Conservation (phyloP, 1,284 basidiomycete species). For the Papiliotrema terrestris region DNA sequence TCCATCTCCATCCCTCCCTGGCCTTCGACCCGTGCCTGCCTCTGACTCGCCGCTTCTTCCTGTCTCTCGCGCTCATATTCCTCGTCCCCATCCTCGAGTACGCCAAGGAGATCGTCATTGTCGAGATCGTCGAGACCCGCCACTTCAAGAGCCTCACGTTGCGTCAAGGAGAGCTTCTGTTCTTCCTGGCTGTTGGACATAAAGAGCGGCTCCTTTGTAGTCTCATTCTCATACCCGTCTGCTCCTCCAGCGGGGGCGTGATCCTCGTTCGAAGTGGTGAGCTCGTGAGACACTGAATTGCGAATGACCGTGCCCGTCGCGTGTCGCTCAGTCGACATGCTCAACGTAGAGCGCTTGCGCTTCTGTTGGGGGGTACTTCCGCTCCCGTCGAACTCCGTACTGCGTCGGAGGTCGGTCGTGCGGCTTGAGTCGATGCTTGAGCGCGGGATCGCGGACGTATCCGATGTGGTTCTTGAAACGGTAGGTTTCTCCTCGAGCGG, state of each 20-base stretch:
- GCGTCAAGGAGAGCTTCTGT: slow-evolving; percentile 21
- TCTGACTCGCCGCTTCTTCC: slow-evolving; percentile 7
- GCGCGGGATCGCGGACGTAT: background rate
- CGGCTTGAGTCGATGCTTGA: background rate
- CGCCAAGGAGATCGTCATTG: slow-evolving; percentile 18
- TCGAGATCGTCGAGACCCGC: slow-evolving; percentile 27
- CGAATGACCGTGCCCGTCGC: background rate
- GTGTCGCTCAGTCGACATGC: slow-evolving; percentile 7
- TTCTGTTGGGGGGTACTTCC: background rate
- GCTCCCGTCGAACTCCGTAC: background rate
- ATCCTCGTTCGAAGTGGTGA: background rate
- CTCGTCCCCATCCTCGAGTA: slow-evolving; percentile 27
- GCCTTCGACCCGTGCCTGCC: background rate
- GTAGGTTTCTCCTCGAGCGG: background rate
- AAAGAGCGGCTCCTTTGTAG: slow-evolving; percentile 24
- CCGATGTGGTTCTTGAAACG: background rate
- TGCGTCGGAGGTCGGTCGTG: background rate
- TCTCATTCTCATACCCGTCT: background rate
- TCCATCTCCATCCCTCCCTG: slow-evolving; percentile 1
- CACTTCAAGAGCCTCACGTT: slow-evolving; percentile 27
- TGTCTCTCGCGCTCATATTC: slow-evolving; percentile 6
- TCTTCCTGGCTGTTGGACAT: slow-evolving; percentile 12
- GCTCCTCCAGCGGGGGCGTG: background rate
- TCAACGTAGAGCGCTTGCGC: slow-evolving; percentile 17
- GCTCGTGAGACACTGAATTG: background rate